These are phyloP conservation scores for Phytophthora kernoviae DNA, from an alignment of 352 stramenopile species.

Conservation along the genomic window DNA sequence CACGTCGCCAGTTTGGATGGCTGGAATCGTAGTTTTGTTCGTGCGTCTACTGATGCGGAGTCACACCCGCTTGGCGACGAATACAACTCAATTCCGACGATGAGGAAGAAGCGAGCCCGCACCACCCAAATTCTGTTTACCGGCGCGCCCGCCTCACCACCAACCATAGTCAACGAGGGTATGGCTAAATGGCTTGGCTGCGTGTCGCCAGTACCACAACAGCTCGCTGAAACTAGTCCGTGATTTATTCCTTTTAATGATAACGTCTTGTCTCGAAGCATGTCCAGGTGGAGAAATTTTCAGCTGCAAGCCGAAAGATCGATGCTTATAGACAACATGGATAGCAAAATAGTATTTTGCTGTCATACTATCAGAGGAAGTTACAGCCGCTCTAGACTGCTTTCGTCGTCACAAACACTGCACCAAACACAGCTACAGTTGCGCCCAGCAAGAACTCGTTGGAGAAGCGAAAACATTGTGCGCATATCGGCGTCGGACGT, in stretches of 20 bases:
- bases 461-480: conserved; percentile 47
- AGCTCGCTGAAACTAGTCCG: conserved; percentile 26
- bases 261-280: not conserved
- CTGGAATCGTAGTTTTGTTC: conserved; percentile 56
- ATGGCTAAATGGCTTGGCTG: conserved; percentile 16
- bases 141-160: conserved; percentile 43
- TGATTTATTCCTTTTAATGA: conserved; percentile 35
- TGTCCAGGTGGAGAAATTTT: too few species aligned
- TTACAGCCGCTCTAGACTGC: conserved; percentile 33
- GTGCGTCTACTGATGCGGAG: conserved; percentile 51
- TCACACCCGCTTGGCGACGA: conserved; percentile 39
- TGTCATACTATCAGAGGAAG: not conserved
- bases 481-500: not conserved
- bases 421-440: conserved; percentile 21
- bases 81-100: conserved; percentile 48
- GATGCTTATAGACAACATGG: too few species aligned
- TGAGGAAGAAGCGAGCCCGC: conserved; percentile 42
- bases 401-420: conserved; percentile 42
- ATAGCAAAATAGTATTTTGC: not conserved
- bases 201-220: not conserved
- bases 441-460: conserved; percentile 44
- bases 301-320: not conserved
- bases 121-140: conserved; percentile 59
- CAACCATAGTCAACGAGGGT: conserved; percentile 29
- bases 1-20: conserved; percentile 79